Evolutionary conservation across 2,329 filamentous ascomycete genomes (phyloP), one percentile per base, ranked within the genome.

Genomic region (Aureobasidium sp.): DNA sequence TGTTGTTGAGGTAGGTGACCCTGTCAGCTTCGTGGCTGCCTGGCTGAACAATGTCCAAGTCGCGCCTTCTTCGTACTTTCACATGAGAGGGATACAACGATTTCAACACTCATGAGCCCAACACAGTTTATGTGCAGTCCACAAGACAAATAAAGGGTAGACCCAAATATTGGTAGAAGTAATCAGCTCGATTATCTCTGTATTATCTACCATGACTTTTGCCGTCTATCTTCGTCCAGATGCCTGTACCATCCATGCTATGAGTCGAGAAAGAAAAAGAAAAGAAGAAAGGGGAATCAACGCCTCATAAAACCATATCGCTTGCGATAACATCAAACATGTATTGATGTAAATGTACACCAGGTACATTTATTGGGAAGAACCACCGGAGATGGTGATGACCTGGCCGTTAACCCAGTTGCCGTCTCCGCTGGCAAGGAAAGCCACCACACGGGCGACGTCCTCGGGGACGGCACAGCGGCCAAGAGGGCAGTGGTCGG

Each of bases 391-490:
- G 66, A 76, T 75, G 62, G 74, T 76, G 61, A 76, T 73, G 66
- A 76, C 72, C 68, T 76, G 74, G 61, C 74, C 73, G 65, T 75
- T 75, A 58, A 75, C 72, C 73, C 73, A 75, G 51, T 72, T 70
- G 63, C 73, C 73, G 59, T 75, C 73, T 29, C 70, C 72, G 42
- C 68, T 71, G 45, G 70, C 68, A 36, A 75, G 64, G 69, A 75
- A 75, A 34, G 71, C 73, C 7, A 75, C 73, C 16, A 75, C 72
- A 27, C 73, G 68, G 32, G 72, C 73, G 27, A 75, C 73, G 62
- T 75, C 73, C 65, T 81, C 77, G 1, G 79, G 79, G 11, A 73
- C 71, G 8, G 79, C 79, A 68, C 78, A 80, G 39, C 79, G 66
- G 53, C 77, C 76, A 21, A 81, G 67, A 21, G 79, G 79, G 67